Percentiles rank a stretch among this genome's conserved stretches.
phyloP scores from a whole-genome alignment of 495 filamentous ascomycete species.

The Trichoderma orchidacearum region DNA sequence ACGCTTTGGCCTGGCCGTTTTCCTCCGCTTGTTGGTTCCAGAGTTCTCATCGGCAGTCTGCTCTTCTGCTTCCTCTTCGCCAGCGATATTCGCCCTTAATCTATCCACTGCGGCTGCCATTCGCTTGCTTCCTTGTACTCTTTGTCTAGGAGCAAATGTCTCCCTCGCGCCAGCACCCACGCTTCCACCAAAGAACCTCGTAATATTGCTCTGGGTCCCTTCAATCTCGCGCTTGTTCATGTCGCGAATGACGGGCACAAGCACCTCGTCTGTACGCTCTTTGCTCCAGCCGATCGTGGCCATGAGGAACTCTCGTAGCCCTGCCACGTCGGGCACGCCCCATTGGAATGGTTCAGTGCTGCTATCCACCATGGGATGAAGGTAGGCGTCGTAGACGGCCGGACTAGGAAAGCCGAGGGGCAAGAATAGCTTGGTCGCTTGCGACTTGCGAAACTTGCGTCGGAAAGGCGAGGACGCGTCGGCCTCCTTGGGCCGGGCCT shows the following conservation, averaged over 20 bases:
- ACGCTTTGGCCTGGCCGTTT: neutral
- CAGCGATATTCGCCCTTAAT: conserved; percentile 32
- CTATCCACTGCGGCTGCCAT: conserved; percentile 71
- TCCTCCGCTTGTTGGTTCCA: conserved; percentile 9
- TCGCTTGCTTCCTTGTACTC: conserved; percentile 54
- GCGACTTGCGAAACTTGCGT: conserved; percentile 62
- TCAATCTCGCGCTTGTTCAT: conserved; percentile 80
- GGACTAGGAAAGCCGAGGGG: conserved; percentile 62
- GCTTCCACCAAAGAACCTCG: conserved; percentile 55
- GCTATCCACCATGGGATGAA: conserved; percentile 70
- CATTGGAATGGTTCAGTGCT: conserved; percentile 74
- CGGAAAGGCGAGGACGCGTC: conserved; percentile 49
- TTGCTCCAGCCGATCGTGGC: conserved; percentile 83
- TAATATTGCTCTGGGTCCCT: conserved; percentile 93
- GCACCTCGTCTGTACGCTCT: conserved; percentile 84
- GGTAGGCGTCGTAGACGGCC: conserved; percentile 62
- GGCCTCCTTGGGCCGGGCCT: conserved; percentile 30
- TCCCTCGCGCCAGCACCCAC: conserved; percentile 33
- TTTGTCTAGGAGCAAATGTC: conserved; percentile 66
- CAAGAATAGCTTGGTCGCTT: conserved; percentile 74
- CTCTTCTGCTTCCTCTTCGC: conserved; percentile 3
- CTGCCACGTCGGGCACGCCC: conserved; percentile 88
- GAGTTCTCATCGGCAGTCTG: conserved; percentile 12
- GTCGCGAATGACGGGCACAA: conserved; percentile 86
- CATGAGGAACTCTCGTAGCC: conserved; percentile 77